Evolutionary conservation across 148 eudicot genomes (phyloP), one percentile per base, ranked within the genome.

Genomic region (Silene conica): DNA sequence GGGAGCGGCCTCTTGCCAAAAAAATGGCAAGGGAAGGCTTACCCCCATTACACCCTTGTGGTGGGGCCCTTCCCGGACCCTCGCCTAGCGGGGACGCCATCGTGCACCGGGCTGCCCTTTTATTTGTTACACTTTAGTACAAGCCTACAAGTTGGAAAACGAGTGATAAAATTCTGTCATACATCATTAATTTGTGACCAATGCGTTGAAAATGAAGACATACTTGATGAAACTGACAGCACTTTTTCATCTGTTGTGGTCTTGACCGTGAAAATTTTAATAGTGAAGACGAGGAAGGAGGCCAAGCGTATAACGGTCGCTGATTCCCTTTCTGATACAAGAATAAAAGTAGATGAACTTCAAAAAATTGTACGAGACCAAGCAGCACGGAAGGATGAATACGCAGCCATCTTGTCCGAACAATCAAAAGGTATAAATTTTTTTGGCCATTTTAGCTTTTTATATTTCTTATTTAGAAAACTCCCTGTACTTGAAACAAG

Each of bases 201-300:
- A 20, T 22, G 38, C 71, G 11, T 50, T 50, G 59, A 50, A 20
- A 15, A 69, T 12, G 4, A 6, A 46, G 57, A 68, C 28, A 68
- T 66, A 22, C 13, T 19, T 71, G 19, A 34, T 22, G 54, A 52
- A 31, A 18, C 48, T 55, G 20, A 45, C 26, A 26, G 61, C 50
- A 31, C 12, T 57, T 71, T 71, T 74, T 45, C 64, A 34, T 70
- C 57, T 63, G 58, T 77, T 67, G 10, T 19, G 25, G 72, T 18
- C 62, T 69, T 71, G 52, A 55, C 68, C 67, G 73, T 76, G 60
- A 50, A 26, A 4, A 16, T 10, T 14, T 23, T 80, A 78, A 34
- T 62, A 95, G 99, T 84, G 79, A 95, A 90, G 85, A 95, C 92
- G 19, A 82, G 93, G 16, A 92, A 90, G 81, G 99, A 95, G 82